Conservation (phyloP, 148 eudicot species). For the Heliosperma pusillum region DNA sequence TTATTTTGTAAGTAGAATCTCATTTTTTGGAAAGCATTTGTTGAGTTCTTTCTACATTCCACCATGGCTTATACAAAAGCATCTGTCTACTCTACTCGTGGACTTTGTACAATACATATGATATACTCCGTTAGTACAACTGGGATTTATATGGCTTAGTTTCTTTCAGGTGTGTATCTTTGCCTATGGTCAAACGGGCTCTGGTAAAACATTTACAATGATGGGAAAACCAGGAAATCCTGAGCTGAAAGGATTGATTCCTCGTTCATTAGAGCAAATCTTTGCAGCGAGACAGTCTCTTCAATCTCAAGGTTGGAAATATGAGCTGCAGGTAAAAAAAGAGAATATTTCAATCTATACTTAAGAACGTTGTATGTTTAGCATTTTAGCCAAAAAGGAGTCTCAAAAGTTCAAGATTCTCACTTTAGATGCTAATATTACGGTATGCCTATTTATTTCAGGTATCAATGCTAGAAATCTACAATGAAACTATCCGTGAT, state of each 20-base stretch:
- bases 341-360: neutral
- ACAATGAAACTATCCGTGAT: conserved; percentile 91
- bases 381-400: neutral
- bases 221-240: conserved; percentile 81
- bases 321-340: conserved; percentile 79
- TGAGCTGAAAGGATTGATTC: conserved; percentile 82
- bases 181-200: conserved; percentile 99
- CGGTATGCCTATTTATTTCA: conserved; percentile 20
- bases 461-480: conserved; percentile 98
- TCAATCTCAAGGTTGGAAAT: conserved; percentile 91
- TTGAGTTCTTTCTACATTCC: neutral
- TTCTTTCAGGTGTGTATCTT: conserved; percentile 79
- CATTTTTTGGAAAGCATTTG: neutral
- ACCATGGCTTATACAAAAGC: neutral
- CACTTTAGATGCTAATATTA: neutral
- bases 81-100: neutral
- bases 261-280: conserved; percentile 88
- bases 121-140: neutral
- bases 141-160: conserved; percentile 11
- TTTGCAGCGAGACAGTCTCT: conserved; percentile 75
- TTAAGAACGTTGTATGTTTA: neutral
- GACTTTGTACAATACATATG: neutral
- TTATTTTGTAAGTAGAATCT: neutral
- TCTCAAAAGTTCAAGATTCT: neutral
- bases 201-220: conserved; percentile 97